phyloP scores from a whole-genome alignment of 176 grass and related monocot genomes.

The Oryza brachyantha region DNA sequence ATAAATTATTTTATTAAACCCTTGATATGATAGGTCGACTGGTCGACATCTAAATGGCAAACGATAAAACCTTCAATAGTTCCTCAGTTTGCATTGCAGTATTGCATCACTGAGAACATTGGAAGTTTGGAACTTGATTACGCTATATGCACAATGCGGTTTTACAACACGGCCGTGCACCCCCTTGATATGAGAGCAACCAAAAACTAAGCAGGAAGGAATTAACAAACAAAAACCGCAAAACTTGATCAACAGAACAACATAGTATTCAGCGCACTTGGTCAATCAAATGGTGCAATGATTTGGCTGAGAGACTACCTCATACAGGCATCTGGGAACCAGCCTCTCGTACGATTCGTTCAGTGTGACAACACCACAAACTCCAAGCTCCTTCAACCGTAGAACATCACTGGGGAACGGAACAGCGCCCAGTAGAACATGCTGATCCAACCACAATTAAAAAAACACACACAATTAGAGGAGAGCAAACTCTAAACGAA shows the following conservation, averaged over 20 bases:
- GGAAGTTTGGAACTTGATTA: neutral
- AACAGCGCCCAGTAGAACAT: slow-evolving; percentile 84
- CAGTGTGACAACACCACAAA: slow-evolving; percentile 80
- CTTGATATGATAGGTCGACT: neutral
- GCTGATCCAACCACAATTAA: slow-evolving; percentile 49
- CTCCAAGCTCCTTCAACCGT: slow-evolving; percentile 74
- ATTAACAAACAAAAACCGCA: slow-evolving; percentile 9
- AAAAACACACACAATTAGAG: slow-evolving; percentile 11
- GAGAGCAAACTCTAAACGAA: neutral
- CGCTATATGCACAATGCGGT: neutral
- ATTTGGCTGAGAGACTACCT: slow-evolving; percentile 38
- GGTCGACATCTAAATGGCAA: neutral
- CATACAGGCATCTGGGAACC: slow-evolving; percentile 71
- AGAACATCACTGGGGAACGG: slow-evolving; percentile 84
- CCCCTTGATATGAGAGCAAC: neutral
- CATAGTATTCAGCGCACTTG: neutral
- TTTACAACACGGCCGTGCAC: neutral
- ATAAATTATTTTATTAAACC: neutral
- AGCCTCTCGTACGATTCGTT: slow-evolving; percentile 96
- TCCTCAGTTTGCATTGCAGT: neutral
- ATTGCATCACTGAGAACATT: neutral
- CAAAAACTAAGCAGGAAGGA: neutral
- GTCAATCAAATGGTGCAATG: neutral
- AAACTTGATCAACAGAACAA: neutral
- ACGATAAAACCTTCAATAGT: neutral